A percentile compares a stretch with the other conserved stretches of the same genome.
phyloP scores from a whole-genome alignment of 352 stramenopile species.

The Aphanomyces invadans region DNA sequence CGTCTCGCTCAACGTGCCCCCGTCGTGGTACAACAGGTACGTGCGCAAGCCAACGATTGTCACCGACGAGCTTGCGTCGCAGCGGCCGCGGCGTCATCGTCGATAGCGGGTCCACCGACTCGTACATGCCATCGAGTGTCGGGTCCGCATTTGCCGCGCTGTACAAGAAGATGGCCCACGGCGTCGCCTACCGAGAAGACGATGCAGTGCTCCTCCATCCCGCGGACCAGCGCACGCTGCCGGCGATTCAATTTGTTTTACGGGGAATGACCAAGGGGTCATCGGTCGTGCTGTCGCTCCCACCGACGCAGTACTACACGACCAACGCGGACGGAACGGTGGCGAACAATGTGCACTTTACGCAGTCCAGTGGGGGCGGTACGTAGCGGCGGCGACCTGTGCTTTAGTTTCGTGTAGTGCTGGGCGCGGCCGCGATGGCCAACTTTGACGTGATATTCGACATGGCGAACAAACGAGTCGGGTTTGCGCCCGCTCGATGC shows the following conservation, averaged over 20 bases:
- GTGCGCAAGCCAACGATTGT: neutral
- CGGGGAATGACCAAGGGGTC: slow-evolving; percentile 37
- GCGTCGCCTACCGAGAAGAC: slow-evolving; percentile 50
- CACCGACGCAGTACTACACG: slow-evolving; percentile 57
- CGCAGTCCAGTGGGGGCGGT: slow-evolving; percentile 68
- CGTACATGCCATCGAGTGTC: slow-evolving; percentile 54
- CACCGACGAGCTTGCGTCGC: neutral
- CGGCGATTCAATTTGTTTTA: slow-evolving; percentile 60
- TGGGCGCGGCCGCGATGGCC: slow-evolving; percentile 72
- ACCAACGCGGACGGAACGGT: slow-evolving; percentile 41
- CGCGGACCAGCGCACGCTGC: slow-evolving; percentile 39
- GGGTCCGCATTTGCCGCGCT: slow-evolving; percentile 44
- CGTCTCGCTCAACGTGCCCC: slow-evolving; percentile 38
- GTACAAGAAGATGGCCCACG: slow-evolving; percentile 38
- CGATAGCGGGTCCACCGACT: slow-evolving; percentile 80
- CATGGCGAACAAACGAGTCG: slow-evolving; percentile 56
- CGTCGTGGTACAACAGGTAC: slow-evolving; percentile 43
- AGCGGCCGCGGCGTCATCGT: slow-evolving; percentile 72
- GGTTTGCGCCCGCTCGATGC: slow-evolving; percentile 66
- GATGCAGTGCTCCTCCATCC: slow-evolving; percentile 37
- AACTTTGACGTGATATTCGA: slow-evolving; percentile 84
- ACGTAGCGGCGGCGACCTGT: neutral
- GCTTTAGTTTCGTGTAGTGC: slow-evolving; percentile 32
- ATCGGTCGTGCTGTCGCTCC: slow-evolving; percentile 61
- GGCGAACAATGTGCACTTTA: slow-evolving; percentile 78